phyloP scores from a whole-genome alignment of 23 red algal genomes.

The Chondrus crispus region DNA sequence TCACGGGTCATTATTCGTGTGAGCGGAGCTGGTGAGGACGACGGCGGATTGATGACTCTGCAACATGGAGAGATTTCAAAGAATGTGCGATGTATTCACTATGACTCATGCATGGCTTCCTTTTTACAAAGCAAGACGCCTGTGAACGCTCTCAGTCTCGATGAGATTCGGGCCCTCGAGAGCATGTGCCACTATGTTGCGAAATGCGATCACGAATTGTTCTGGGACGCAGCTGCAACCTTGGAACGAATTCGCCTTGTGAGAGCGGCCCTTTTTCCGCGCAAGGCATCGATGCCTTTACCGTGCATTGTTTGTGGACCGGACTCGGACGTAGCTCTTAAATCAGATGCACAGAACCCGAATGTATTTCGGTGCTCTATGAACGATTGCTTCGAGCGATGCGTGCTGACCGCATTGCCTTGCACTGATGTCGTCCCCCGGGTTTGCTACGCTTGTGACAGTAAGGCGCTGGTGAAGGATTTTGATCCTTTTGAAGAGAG shows the following conservation, averaged over 20 bases:
- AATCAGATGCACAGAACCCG: not conserved
- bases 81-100: slow-evolving; percentile 8
- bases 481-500: not conserved
- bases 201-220: not conserved
- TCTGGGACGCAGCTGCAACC: not conserved
- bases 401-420: slow-evolving; percentile 28
- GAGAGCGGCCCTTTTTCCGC: not conserved
- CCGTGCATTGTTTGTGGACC: slow-evolving; percentile 12
- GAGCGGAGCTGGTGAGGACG: not conserved
- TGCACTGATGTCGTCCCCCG: slow-evolving; percentile 18
- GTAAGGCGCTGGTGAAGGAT: not conserved
- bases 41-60: not conserved
- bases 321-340: not conserved
- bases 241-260: not conserved
- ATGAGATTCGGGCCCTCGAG: slow-evolving; percentile 16
- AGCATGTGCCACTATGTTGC: slow-evolving; percentile 44
- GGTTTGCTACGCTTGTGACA: slow-evolving; percentile 18
- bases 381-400: slow-evolving; percentile 7
- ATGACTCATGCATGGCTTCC: slow-evolving; percentile 8
- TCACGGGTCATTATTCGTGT: not conserved
- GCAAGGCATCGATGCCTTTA: not conserved
- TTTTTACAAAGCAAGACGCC: not conserved
- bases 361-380: not conserved
- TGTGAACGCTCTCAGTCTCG: not conserved
- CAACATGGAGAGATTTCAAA: not conserved